A percentile compares a stretch with the other conserved stretches of the same genome.
phyloP scores from a whole-genome alignment of 2,329 filamentous ascomycete species.

The Metarhizium album region DNA sequence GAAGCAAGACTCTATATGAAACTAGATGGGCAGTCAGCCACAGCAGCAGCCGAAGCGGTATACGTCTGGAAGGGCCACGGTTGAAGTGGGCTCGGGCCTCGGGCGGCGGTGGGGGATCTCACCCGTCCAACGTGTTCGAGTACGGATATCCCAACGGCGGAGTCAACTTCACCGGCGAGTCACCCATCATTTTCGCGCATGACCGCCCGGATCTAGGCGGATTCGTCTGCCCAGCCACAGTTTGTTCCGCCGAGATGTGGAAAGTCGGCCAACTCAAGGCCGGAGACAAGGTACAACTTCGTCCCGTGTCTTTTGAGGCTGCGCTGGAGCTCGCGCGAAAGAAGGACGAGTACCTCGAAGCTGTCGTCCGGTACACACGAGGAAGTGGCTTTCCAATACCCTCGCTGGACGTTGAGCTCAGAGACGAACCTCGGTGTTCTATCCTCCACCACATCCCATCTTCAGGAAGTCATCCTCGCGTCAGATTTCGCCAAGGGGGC shows the following conservation, averaged over 20 bases:
- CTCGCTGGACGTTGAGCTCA: not conserved
- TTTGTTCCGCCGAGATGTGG: slow-evolving; percentile 23
- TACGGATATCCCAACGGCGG: slow-evolving; percentile 32
- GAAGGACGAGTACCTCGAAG: slow-evolving; percentile 2
- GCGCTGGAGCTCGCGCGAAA: not conserved
- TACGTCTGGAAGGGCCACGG: slow-evolving; percentile 47
- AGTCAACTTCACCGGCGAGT: slow-evolving; percentile 25
- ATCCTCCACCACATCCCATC: slow-evolving; percentile 18
- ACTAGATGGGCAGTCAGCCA: slow-evolving; percentile 50
- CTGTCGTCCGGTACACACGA: not conserved
- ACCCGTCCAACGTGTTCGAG: slow-evolving; percentile 39
- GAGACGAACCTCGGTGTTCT: slow-evolving; percentile 1
- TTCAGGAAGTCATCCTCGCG: slow-evolving; percentile 19
- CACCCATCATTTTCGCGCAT: slow-evolving; percentile 21
- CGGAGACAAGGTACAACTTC: slow-evolving; percentile 14
- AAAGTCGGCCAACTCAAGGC: slow-evolving; percentile 25
- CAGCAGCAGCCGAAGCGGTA: slow-evolving; percentile 48
- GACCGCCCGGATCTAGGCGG: slow-evolving; percentile 24
- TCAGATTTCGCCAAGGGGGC: slow-evolving; percentile 30
- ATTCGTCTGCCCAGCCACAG: slow-evolving; percentile 18
- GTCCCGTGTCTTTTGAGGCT: not conserved
- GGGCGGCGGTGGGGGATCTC: slow-evolving; percentile 52
- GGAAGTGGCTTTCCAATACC: not conserved
- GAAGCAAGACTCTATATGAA: slow-evolving; percentile 45
- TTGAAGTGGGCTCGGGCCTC: slow-evolving; percentile 47